Base-by-base conservation (phyloP, 1,284 basidiomycete genomes). In the Athelia sp. region DNA sequence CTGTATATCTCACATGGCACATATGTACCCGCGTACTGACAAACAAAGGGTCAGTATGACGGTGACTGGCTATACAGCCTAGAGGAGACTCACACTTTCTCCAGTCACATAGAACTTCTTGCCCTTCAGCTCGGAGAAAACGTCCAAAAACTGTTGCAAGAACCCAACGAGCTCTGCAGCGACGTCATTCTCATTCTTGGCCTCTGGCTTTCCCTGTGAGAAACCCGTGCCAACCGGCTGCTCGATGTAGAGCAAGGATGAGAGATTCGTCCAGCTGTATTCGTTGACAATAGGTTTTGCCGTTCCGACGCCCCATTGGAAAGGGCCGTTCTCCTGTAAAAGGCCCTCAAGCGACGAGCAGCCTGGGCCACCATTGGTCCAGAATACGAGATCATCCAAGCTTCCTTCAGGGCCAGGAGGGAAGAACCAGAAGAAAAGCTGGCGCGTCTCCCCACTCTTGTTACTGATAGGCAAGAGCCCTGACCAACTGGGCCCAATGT, bases 361-460 rank as follows among this genome's bases (percentile, higher is more conserved):
- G 15, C 75, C 73, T 0, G 74, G 74, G 4, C 74, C 76, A 4
- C 75, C 75, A 51, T 75, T 77, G 3, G 70, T 73, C 88, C 89
- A 87, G 68, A 87, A 82, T 49, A 87, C 79, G 46, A 90, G 61
- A 58, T 90, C 85, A 56, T 90, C 82, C 13, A 77, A 59, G 50
- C 80, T 86, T 11, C 82, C 84, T 58, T 81, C 68, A 9, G 83
- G 83, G 4, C 84, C 84, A 1, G 87, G 82, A 38, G 89, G 89
- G 69, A 90, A 90, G 67, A 90, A 86, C 90, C 89, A 92, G 68
- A 93, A 92, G 73, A 87, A 92, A 9, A 91, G 72, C 82, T 91
- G 49, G 32, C 84, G 74, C 3, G 80, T 84, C 63, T 88, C 87
- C 42, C 84, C 73, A 3, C 73, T 45, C 19, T 72, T 65, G 19